Percentiles rank a stretch among this genome's conserved stretches.
These are phyloP conservation scores for Chlamydomonas sphaeroides DNA, from an alignment of 139 green algal genomes.

Conservation along the genomic window DNA sequence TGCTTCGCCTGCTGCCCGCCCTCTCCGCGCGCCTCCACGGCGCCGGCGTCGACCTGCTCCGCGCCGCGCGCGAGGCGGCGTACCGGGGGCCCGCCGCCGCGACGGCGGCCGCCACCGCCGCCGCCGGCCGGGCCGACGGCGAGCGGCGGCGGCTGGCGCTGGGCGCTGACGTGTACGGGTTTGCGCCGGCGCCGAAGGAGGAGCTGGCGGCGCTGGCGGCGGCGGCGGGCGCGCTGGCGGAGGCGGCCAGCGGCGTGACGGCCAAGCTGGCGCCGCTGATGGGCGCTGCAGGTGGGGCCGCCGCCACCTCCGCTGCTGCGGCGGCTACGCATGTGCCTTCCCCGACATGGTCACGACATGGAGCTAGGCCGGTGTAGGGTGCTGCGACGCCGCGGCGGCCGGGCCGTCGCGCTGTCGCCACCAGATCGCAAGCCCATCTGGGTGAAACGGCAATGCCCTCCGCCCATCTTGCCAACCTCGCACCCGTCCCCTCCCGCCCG, in stretches of 20 bases:
- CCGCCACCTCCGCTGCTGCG: too few species aligned
- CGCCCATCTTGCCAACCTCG: too few species aligned
- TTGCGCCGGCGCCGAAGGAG: neutral
- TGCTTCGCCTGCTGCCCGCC: constrained; percentile 23
- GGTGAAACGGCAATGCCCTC: too few species aligned
- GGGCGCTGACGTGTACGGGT: constrained; percentile 13
- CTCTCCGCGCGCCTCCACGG: constrained; percentile 6
- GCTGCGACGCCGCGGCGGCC: too few species aligned
- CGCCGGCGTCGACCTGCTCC: constrained; percentile 4
- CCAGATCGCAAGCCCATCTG: too few species aligned
- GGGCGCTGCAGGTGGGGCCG: neutral
- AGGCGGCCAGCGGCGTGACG: neutral
- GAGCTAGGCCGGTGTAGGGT: too few species aligned
- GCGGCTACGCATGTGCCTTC: too few species aligned
- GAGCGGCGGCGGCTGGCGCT: neutral
- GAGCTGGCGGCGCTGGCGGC: neutral
- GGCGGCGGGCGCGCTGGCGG: constrained; percentile 4
- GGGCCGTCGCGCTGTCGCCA: too few species aligned
- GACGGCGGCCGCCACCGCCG: neutral
- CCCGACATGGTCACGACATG: too few species aligned
- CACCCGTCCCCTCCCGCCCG: too few species aligned
- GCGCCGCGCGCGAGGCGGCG: neutral
- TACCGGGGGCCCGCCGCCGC: neutral
- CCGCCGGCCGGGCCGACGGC: neutral
- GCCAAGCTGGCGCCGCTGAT: constrained; percentile 6